These are phyloP conservation scores for Lactarius trivialis DNA, from an alignment of 768 basidiomycete species.

Conservation along the genomic window DNA sequence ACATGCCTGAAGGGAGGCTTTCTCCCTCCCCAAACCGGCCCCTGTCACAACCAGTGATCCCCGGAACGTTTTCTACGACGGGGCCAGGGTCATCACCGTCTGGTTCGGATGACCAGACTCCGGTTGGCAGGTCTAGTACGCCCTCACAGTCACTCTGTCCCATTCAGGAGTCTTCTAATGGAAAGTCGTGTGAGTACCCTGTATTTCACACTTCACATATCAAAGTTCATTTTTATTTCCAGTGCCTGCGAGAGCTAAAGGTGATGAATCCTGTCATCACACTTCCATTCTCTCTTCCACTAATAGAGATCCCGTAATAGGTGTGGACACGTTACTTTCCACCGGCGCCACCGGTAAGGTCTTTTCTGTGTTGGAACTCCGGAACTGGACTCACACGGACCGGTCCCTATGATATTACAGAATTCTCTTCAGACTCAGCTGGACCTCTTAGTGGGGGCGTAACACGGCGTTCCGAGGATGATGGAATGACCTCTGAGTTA, in stretches of 20 bases:
- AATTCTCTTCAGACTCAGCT: not conserved
- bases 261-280: conserved; percentile 3
- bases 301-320: conserved; percentile 4
- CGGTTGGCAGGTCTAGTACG: not conserved
- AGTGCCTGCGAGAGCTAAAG: conserved; percentile 1
- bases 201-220: conserved; percentile 5
- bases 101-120: not conserved
- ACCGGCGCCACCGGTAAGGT: conserved; percentile 15
- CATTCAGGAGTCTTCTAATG: not conserved
- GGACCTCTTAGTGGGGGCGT: not conserved
- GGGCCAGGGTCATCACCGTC: not conserved
- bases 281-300: not conserved
- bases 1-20: conserved; percentile 42
- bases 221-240: not conserved
- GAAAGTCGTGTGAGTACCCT: conserved; percentile 8
- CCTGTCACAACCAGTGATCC: conserved; percentile 29
- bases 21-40: conserved; percentile 37
- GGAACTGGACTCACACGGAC: conserved; percentile 7
- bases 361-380: not conserved
- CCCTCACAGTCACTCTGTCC: conserved; percentile 13
- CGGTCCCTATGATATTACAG: not conserved
- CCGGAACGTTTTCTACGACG: conserved; percentile 5
- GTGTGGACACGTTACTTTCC: not conserved
- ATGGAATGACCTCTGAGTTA: not conserved
- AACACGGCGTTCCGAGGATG: not conserved